Base-by-base conservation (phyloP, 768 basidiomycete genomes). In the Rhodotorula paludigena region DNA sequence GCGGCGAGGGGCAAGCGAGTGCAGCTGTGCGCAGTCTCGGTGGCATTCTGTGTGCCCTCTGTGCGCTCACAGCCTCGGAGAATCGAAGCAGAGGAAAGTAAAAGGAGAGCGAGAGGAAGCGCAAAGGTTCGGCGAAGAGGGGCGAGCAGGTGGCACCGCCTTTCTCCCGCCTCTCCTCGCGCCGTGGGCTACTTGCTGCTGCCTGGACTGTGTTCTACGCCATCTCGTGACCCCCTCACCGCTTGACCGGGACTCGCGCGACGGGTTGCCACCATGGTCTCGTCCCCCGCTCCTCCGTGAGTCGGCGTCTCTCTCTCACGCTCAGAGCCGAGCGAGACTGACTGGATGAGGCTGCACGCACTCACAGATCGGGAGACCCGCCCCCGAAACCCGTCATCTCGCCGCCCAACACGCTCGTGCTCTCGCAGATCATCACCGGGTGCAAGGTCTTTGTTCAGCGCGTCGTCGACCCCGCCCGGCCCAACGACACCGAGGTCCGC, bases 391-490 rank as follows among this genome's bases (percentile, higher is more conserved):
- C 72, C 23, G 59, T 73, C 61, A 64, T 73, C 64, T 73, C 72
- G 5, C 64, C 67, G 11, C 68, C 72, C n/a, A 73, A 73, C 68
- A 66, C 72, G 9, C 44, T 73, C 11, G 36, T 51, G n/a, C 67
- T 73, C 61, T 47, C 48, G 11, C 57, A 69, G 30, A 57, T 76
- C 33, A 67, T 68, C 11, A 59, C 68, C 4, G 96, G 96, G 63
- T 97, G 93, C 82, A 97, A 97, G 81, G 85, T 99, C 77, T 92
- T 87, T 80, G 90, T 94, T 73, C 85, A 85, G 49, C 87, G 94
- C 72, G 87, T 88, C 67, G 84, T 84, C 49, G 79, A 86, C 53
- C 86, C 87, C 74, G 90, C 88, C 52, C 35, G 49, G 2, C 57
- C 61, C 3, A 52, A 48, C 21, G 81, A 55, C 25, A 38, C 85